These are phyloP conservation scores for Cyclocybe aegerita DNA, from an alignment of 768 basidiomycete species.

Conservation along the genomic window DNA sequence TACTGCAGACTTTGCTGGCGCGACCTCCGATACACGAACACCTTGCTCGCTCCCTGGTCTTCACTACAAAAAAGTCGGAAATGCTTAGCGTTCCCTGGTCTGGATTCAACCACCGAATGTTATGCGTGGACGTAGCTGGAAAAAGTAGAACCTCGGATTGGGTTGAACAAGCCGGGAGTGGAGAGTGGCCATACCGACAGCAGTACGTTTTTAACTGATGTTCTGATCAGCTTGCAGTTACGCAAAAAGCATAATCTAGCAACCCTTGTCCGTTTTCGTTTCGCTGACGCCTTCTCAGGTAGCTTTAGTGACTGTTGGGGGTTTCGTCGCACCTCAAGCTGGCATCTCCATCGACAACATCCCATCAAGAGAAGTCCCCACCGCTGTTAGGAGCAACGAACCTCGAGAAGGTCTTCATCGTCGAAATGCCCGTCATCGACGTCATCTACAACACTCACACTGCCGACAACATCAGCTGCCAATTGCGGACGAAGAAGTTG, in stretches of 20 bases:
- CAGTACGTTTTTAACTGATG: slow-evolving; percentile 42
- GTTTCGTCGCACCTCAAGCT: slow-evolving; percentile 25
- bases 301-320: slow-evolving; percentile 56
- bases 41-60: slow-evolving; percentile 52
- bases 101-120: slow-evolving; percentile 64
- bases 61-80: slow-evolving; percentile 56
- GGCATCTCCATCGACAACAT: no score
- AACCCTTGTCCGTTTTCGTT: background rate
- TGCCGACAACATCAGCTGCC: slow-evolving; percentile 48
- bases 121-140: slow-evolving; percentile 69
- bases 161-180: slow-evolving; percentile 46
- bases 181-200: slow-evolving; percentile 65
- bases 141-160: slow-evolving; percentile 63
- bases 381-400: background rate
- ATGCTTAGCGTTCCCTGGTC: slow-evolving; percentile 48
- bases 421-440: slow-evolving; percentile 63
- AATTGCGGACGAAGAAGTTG: slow-evolving; percentile 54
- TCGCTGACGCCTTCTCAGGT: slow-evolving; percentile 32
- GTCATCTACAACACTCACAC: slow-evolving; percentile 62
- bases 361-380: no score
- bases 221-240: slow-evolving; percentile 43
- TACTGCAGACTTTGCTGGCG: slow-evolving; percentile 59
- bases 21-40: slow-evolving; percentile 64
- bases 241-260: slow-evolving; percentile 49
- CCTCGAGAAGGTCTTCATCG: slow-evolving; percentile 31